Evolutionary conservation across 345 rosid genomes (phyloP).

Genomic region (Aquilaria sinensis): DNA sequence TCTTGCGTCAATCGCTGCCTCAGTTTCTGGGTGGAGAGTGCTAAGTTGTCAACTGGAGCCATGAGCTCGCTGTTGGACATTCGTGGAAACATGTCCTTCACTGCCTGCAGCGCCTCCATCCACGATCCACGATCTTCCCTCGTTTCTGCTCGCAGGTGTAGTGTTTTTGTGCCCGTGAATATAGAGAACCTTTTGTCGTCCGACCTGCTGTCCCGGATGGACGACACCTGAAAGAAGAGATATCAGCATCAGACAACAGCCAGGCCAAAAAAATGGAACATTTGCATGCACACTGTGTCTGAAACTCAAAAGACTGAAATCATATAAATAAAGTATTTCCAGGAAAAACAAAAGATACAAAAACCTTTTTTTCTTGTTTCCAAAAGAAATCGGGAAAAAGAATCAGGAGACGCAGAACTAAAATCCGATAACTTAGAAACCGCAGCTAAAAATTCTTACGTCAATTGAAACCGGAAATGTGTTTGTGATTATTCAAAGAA

Average conservation of each 20-base stretch:
- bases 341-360: too few species aligned
- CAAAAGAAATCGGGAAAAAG: too few species aligned
- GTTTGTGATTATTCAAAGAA: too few species aligned
- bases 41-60: constrained; percentile 55
- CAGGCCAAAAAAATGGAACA: background rate
- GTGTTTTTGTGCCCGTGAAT: constrained; percentile 85
- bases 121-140: constrained; percentile 72
- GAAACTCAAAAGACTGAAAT: background rate
- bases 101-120: constrained; percentile 89
- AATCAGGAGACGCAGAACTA: too few species aligned
- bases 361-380: too few species aligned
- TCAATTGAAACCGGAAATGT: too few species aligned
- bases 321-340: too few species aligned
- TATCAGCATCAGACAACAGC: too few species aligned
- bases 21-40: constrained; percentile 70
- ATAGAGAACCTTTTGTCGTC: constrained; percentile 96
- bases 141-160: constrained; percentile 80
- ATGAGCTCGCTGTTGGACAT: constrained; percentile 87
- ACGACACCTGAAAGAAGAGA: constrained; percentile 34
- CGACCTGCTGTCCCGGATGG: constrained; percentile 80
- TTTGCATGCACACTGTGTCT: background rate
- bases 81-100: constrained; percentile 92
- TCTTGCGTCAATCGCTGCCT: constrained; percentile 65
- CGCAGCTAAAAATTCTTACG: background rate
- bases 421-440: too few species aligned